Evolutionary conservation across 495 filamentous ascomycete species (phyloP).

Genomic region (Trypethelium eluteriae): DNA sequence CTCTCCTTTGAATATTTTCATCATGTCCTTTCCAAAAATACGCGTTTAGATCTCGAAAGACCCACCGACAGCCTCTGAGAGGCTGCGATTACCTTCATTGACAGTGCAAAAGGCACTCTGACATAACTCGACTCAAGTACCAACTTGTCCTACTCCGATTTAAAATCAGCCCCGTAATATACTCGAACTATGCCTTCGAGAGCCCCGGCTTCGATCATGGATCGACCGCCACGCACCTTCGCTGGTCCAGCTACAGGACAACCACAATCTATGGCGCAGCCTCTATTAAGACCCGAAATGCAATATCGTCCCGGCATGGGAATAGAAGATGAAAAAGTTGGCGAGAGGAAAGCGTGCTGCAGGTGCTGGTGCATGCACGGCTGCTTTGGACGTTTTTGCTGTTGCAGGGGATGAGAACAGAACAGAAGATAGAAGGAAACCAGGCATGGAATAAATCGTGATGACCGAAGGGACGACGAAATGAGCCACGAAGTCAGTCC

Average conservation of each 20-base stretch:
- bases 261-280: conserved; percentile 2
- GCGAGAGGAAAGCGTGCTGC: not conserved
- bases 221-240: not conserved
- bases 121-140: too few species aligned
- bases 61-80: too few species aligned
- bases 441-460: too few species aligned
- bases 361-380: not conserved
- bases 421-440: not conserved
- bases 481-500: too few species aligned
- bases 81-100: too few species aligned
- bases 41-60: too few species aligned
- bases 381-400: not conserved
- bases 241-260: conserved; percentile 3
- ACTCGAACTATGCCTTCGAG: not conserved
- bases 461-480: too few species aligned
- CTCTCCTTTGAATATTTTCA: too few species aligned
- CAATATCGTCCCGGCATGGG: not conserved
- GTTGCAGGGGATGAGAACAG: not conserved
- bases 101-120: too few species aligned
- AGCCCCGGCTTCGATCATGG: not conserved
- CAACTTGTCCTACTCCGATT: too few species aligned
- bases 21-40: too few species aligned
- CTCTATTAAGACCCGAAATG: not conserved
- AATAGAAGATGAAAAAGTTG: not conserved
- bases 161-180: too few species aligned